Evolutionary conservation across 1,284 basidiomycete genomes (phyloP).

Genomic region (Sutorius eximius): DNA sequence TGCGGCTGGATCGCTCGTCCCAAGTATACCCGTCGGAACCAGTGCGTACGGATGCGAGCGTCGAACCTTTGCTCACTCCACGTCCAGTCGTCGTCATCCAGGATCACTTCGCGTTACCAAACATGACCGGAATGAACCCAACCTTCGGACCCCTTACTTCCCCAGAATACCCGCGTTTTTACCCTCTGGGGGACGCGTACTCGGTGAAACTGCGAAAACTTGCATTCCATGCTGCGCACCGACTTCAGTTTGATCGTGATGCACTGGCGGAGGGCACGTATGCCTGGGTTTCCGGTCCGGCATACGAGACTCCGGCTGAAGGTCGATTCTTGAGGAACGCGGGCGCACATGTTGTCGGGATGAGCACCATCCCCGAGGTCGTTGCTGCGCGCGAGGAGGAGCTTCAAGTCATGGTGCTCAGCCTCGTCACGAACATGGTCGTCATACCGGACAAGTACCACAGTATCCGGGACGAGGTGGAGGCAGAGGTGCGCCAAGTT

Average conservation of each 20-base stretch:
- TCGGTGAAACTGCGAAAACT: constrained; percentile 65
- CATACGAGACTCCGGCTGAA: constrained; percentile 83
- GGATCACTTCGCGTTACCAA: constrained; percentile 81
- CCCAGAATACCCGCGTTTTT: constrained; percentile 62
- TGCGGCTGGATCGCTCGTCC: constrained; percentile 78
- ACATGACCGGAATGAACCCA: constrained; percentile 75
- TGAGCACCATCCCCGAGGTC: constrained; percentile 92
- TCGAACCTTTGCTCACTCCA: constrained; percentile 12
- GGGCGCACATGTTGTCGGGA: constrained; percentile 83
- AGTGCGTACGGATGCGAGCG: constrained; percentile 48
- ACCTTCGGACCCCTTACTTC: constrained; percentile 68
- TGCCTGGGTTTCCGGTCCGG: constrained; percentile 83
- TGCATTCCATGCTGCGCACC: constrained; percentile 66
- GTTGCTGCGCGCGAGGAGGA: constrained; percentile 75
- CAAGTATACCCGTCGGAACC: constrained; percentile 73
- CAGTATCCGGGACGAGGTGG: constrained; percentile 71
- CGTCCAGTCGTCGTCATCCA: constrained; percentile 72
- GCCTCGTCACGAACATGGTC: constrained; percentile 81
- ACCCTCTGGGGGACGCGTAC: constrained; percentile 80
- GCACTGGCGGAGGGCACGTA: constrained; percentile 76
- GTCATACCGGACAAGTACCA: constrained; percentile 69
- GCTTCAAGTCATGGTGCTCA: constrained; percentile 72
- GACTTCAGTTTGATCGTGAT: constrained; percentile 45
- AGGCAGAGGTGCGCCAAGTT: constrained; percentile 58
- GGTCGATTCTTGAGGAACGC: constrained; percentile 70